Conservation (phyloP, 768 basidiomycete genomes). For the Naematelia encephala region DNA sequence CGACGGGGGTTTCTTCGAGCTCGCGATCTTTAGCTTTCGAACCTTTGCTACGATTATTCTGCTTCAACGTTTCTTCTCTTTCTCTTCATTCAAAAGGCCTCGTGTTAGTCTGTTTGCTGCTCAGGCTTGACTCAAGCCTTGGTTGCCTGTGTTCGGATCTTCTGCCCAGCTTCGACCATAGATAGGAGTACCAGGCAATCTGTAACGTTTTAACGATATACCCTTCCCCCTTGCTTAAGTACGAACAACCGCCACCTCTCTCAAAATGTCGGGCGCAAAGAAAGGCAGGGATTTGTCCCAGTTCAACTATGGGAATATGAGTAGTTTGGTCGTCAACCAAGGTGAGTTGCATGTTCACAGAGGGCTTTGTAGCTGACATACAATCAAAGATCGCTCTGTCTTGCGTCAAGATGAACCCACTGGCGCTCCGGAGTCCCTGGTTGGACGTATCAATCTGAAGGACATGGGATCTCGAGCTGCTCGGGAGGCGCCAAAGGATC, state of each 20-base stretch:
- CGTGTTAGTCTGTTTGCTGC: too few relatives aligned
- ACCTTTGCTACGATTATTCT: neutral
- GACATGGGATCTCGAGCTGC: conserved; percentile 92
- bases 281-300: conserved; percentile 75
- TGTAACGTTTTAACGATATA: neutral
- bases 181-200: neutral
- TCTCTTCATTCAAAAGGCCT: neutral
- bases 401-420: conserved; percentile 93
- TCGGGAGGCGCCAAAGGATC: conserved; percentile 76
- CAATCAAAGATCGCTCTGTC: conserved; percentile 40
- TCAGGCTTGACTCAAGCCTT: too few relatives aligned
- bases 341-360: conserved; percentile 42
- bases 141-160: too few relatives aligned
- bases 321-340: conserved; percentile 90
- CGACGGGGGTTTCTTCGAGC: too few relatives aligned
- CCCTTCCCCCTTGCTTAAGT: conserved; percentile 1
- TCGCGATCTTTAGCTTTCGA: neutral
- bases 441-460: conserved; percentile 78
- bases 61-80: neutral
- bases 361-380: neutral
- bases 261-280: conserved; percentile 19
- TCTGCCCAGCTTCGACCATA: neutral
- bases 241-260: neutral
- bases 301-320: conserved; percentile 95
- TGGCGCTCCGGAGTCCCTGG: conserved; percentile 88